Base-by-base conservation (phyloP, 768 basidiomycete species). In the Leccinum arenicola region DNA sequence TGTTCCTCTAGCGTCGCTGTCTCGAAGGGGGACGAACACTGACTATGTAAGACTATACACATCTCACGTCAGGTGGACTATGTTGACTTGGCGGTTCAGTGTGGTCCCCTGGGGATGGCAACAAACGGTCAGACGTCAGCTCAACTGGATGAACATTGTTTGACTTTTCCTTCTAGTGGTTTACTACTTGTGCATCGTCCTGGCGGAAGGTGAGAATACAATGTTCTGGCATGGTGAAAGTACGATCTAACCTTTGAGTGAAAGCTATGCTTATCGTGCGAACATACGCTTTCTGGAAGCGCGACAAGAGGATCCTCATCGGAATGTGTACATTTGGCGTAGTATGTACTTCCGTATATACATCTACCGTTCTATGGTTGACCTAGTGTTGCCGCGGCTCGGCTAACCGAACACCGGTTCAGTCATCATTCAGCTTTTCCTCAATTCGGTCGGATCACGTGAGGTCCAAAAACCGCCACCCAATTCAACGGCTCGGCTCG, bases 251-350 rank as follows among this genome's bases (percentile, higher is more conserved):
- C 21, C n/a, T 12, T 21, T 15, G 19, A 17, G 11, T 12, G 6
- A 40, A 25, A 66, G 65, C 19, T 1, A 66, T 66, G 57, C 60
- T 67, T 40, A 52, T 64, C 10, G 58, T 67, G 21, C 63, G 66
- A 29, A 67, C 66, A 38, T 67, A 64, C 10, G 60, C 49, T 1
- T 60, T 67, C 54, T 67, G 66, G 66, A 57, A 59, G 6, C 36
- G 49, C 12, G 19, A 61, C 19, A 67, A 31, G 66, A 67, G 23
- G 55, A 52, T 67, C 14, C 66, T 67, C 4, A 38, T 62, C 6
- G 60, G 66, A 43, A 64, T 58, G 52, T 61, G 61, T 19, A 43
- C 48, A 17, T 57, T 59, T 43, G 60, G 62, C 45, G 31, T 21
- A 14, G 66, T 61, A 23, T 11, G 66, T 54, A 7, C 35, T 52